These are phyloP conservation scores for Phytophthora sp. DNA, from an alignment of 352 stramenopile species.

Conservation along the genomic window DNA sequence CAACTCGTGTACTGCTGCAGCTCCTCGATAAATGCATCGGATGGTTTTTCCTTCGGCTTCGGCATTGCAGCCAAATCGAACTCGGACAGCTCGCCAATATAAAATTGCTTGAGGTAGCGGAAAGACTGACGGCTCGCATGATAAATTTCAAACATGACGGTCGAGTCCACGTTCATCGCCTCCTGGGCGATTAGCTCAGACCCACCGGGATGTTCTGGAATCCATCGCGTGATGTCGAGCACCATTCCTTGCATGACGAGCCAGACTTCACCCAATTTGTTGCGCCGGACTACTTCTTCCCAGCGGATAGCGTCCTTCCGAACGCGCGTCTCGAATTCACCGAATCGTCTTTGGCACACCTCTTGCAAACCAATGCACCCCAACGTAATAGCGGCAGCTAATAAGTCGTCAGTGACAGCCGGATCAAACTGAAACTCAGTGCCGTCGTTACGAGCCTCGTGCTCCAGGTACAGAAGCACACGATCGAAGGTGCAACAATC, in stretches of 20 bases:
- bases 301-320: constrained; percentile 81
- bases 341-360: constrained; percentile 72
- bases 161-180: constrained; percentile 89
- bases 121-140: constrained; percentile 92
- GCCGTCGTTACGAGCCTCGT: constrained; percentile 71
- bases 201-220: constrained; percentile 86
- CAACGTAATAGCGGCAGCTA: constrained; percentile 70
- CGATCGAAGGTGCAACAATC: constrained; percentile 91
- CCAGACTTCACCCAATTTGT: constrained; percentile 77
- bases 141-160: constrained; percentile 93
- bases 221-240: constrained; percentile 88
- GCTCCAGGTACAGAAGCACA: constrained; percentile 88
- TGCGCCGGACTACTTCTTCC: constrained; percentile 81
- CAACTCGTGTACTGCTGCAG: constrained; percentile 82
- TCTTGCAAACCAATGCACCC: constrained; percentile 79
- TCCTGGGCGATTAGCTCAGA: constrained; percentile 86
- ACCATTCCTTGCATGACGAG: constrained; percentile 92
- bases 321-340: constrained; percentile 85
- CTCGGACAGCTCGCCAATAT: constrained; percentile 85
- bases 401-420: constrained; percentile 73
- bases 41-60: constrained; percentile 53
- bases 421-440: constrained; percentile 84
- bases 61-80: constrained; percentile 66
- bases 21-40: constrained; percentile 75
- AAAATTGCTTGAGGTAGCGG: constrained; percentile 92